A percentile compares a stretch with the other conserved stretches of the same genome.
Evolutionary conservation across 495 filamentous ascomycete genomes (phyloP).

Genomic region (Aspergillus ostianus): DNA sequence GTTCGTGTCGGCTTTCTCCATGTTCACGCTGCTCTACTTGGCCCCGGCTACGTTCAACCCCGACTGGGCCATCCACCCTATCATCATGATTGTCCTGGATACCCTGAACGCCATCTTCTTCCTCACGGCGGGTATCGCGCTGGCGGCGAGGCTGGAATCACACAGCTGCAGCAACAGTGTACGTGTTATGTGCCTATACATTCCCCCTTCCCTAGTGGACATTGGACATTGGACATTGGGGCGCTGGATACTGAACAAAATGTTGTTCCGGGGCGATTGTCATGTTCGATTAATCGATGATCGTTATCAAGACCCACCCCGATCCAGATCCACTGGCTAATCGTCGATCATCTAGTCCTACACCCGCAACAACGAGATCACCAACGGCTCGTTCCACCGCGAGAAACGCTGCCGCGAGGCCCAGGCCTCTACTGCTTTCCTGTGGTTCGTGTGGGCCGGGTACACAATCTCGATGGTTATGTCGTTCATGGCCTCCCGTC

Average conservation of each 20-base stretch:
- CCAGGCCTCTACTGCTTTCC: conserved; percentile 65
- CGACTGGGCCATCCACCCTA: conserved; percentile 49
- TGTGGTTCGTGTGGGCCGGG: conserved; percentile 68
- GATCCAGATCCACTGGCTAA: conserved; percentile 16
- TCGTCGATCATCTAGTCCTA: conserved; percentile 45
- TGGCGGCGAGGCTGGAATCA: conserved; percentile 55
- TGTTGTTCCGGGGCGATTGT: neutral
- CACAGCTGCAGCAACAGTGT: conserved; percentile 65
- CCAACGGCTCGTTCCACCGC: conserved; percentile 53
- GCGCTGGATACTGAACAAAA: no score
- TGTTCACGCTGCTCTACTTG: conserved; percentile 63
- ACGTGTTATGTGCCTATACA: no score
- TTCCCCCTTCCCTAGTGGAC: no score
- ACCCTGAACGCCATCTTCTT: conserved; percentile 62
- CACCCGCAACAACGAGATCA: conserved; percentile 54
- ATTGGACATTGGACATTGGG: no score
- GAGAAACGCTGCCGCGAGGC: conserved; percentile 65
- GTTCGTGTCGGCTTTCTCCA: conserved; percentile 62
- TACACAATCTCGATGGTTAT: conserved; percentile 56
- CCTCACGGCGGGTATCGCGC: conserved; percentile 62
- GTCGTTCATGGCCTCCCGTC: conserved; percentile 43
- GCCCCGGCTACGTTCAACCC: conserved; percentile 52
- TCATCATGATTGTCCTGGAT: conserved; percentile 57
- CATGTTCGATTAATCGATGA: neutral
- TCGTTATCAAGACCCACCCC: conserved; percentile 8